phyloP scores from a whole-genome alignment of 176 grass and related monocot species.

The Cenchrus fungigraminus region DNA sequence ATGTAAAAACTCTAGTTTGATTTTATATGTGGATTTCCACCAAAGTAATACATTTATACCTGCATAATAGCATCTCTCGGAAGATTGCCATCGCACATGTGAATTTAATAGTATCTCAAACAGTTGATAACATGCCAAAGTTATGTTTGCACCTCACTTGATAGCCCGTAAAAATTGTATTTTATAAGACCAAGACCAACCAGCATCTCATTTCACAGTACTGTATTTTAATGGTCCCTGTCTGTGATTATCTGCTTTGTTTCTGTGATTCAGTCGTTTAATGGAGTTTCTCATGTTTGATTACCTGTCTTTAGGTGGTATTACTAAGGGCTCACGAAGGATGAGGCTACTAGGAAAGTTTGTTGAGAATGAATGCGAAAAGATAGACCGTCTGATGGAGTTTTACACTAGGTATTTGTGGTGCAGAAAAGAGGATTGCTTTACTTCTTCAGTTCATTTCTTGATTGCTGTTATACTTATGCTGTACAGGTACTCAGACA shows the following conservation, averaged over 20 bases:
- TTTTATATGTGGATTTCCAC: background rate
- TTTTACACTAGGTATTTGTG: slow-evolving; percentile 71
- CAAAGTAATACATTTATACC: background rate
- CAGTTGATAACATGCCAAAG: background rate
- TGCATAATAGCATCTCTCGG: background rate
- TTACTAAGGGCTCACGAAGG: slow-evolving; percentile 90
- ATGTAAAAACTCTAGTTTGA: slow-evolving; percentile 21
- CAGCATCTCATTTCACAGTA: background rate
- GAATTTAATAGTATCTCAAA: background rate
- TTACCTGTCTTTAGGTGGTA: slow-evolving; percentile 64
- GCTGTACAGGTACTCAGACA: slow-evolving; percentile 85
- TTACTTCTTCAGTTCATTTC: slow-evolving; percentile 5
- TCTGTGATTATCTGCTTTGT: background rate
- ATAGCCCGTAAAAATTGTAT: slow-evolving; percentile 1
- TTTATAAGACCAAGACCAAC: background rate
- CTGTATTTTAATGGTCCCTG: background rate
- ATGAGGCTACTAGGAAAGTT: slow-evolving; percentile 93
- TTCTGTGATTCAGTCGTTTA: background rate
- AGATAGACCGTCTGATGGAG: slow-evolving; percentile 94
- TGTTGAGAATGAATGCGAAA: slow-evolving; percentile 98
- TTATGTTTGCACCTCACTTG: slow-evolving; percentile 5
- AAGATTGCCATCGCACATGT: background rate
- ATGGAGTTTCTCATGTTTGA: slow-evolving; percentile 19
- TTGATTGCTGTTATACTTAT: slow-evolving; percentile 26
- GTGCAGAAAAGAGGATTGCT: slow-evolving; percentile 25